phyloP scores from a whole-genome alignment of 805 yeast genomes.

The Metschnikowia proteae region DNA sequence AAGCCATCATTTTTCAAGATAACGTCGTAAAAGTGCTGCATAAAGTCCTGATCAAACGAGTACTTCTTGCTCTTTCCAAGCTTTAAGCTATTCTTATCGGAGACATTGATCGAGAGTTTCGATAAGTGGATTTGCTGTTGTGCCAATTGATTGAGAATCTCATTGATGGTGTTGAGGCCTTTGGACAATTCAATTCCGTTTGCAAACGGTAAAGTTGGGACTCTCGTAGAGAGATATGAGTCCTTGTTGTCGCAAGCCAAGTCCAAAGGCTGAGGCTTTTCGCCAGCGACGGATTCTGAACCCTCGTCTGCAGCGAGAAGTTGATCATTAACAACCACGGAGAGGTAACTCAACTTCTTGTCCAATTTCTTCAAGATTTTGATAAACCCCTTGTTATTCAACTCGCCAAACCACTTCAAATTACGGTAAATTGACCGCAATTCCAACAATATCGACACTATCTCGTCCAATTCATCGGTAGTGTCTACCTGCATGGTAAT shows the following conservation, averaged over 20 bases:
- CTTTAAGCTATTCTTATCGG: constrained; percentile 17
- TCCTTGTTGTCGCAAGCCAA: constrained; percentile 37
- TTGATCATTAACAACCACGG: constrained; percentile 21
- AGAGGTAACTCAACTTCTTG: constrained; percentile 51
- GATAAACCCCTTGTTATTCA: constrained; percentile 83
- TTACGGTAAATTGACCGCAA: constrained; percentile 72
- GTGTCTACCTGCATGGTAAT: constrained; percentile 33
- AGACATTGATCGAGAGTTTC: constrained; percentile 3
- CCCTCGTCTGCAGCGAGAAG: constrained; percentile 8
- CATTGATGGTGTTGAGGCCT: constrained; percentile 51
- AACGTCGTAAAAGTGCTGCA: constrained; percentile 21
- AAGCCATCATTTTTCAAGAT: constrained; percentile 42
- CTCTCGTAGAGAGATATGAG: constrained; percentile 54
- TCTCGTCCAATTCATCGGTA: constrained; percentile 40
- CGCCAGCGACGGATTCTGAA: constrained; percentile 4
- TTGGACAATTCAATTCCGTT: constrained; percentile 59
- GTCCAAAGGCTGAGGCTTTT: constrained; percentile 7
- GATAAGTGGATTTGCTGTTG: constrained; percentile 27
- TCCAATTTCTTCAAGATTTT: constrained; percentile 89
- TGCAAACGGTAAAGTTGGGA: constrained; percentile 73
- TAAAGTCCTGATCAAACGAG: constrained; percentile 25
- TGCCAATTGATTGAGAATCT: constrained; percentile 49
- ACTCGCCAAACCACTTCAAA: constrained; percentile 90
- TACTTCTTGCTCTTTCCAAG: constrained; percentile 22
- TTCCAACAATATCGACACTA: constrained; percentile 59